Conservation (phyloP, 1,139 yeast species). For the Sugiyamaella neomexicana region DNA sequence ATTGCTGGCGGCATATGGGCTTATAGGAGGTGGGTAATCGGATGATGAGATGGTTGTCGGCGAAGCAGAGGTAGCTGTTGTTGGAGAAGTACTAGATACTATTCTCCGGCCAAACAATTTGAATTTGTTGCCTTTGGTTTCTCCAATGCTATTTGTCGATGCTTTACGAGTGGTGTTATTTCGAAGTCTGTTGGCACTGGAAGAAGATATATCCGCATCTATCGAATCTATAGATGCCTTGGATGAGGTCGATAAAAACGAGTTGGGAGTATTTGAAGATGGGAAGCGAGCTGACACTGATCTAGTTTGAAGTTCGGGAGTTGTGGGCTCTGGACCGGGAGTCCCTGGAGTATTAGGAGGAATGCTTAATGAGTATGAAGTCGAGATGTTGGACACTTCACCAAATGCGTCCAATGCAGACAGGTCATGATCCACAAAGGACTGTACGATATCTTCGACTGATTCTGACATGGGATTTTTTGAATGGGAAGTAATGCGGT, state of each 20-base stretch:
- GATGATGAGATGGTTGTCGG: conserved; percentile 13
- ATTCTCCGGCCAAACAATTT: conserved; percentile 23
- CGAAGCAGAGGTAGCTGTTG: neutral
- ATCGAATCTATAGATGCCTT: conserved; percentile 13
- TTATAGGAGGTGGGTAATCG: conserved; percentile 2
- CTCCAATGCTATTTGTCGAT: conserved; percentile 8
- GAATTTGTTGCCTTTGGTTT: conserved; percentile 13
- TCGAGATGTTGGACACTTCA: conserved; percentile 14
- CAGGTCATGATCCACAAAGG: conserved; percentile 30
- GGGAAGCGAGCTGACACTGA: neutral
- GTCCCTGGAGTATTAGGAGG: conserved; percentile 7
- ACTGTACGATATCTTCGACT: conserved; percentile 31
- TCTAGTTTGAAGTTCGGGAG: neutral
- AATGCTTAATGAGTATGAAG: conserved; percentile 6
- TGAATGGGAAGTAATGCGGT: neutral
- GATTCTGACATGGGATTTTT: conserved; percentile 18
- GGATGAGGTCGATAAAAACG: conserved; percentile 8
- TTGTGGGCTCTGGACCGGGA: neutral
- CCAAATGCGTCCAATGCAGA: conserved; percentile 32
- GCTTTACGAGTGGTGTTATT: conserved; percentile 2
- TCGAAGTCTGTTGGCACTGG: neutral
- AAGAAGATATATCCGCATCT: conserved; percentile 2
- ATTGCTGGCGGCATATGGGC: conserved; percentile 10
- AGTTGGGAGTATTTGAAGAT: conserved; percentile 8
- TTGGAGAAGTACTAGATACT: conserved; percentile 19